These are phyloP conservation scores for Cicer chorassanicum DNA, from an alignment of 306 rosid species.

Conservation along the genomic window DNA sequence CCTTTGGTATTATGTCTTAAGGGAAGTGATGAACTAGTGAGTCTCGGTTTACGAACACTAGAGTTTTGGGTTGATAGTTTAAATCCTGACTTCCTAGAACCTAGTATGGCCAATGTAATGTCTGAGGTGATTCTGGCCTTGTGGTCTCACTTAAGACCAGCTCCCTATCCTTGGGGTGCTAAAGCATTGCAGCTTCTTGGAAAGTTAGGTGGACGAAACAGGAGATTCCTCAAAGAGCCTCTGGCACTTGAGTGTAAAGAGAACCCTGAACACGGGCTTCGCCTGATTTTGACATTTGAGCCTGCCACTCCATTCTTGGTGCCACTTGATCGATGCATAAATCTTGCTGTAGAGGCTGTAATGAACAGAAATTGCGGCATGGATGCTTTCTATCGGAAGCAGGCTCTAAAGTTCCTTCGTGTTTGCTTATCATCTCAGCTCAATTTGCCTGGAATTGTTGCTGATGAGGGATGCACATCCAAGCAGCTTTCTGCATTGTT, in stretches of 20 bases:
- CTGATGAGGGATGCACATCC: conserved; percentile 76
- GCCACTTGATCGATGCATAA: conserved; percentile 96
- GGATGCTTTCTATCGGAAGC: conserved; percentile 85
- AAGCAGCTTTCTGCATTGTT: conserved; percentile 77
- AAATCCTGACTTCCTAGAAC: conserved; percentile 98
- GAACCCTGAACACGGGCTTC: conserved; percentile 96
- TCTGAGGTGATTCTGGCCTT: conserved; percentile 90
- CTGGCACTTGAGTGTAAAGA: conserved; percentile 95
- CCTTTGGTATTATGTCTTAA: conserved; percentile 91
- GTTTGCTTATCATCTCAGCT: conserved; percentile 96
- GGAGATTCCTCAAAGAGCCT: conserved; percentile 97
- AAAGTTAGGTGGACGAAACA: conserved; percentile 96
- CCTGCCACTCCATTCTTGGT: conserved; percentile 98
- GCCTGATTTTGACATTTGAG: conserved; percentile 96
- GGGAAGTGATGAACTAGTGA: conserved; percentile 90
- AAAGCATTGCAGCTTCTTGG: conserved; percentile 99
- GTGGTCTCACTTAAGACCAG: conserved; percentile 96
- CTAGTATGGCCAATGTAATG: conserved; percentile 96
- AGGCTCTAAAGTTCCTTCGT: conserved; percentile 88
- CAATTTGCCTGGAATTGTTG: conserved; percentile 86
- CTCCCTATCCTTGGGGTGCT: conserved; percentile 93
- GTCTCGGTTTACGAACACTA: conserved; percentile 92
- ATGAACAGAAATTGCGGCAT: conserved; percentile 71
- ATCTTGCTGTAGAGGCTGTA: conserved; percentile 92
- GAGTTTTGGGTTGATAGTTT: conserved; percentile 99